Evolutionary conservation across 2,329 filamentous ascomycete species (phyloP), one percentile per base, ranked within the genome.

Genomic region (Aureobasidium namibiae): DNA sequence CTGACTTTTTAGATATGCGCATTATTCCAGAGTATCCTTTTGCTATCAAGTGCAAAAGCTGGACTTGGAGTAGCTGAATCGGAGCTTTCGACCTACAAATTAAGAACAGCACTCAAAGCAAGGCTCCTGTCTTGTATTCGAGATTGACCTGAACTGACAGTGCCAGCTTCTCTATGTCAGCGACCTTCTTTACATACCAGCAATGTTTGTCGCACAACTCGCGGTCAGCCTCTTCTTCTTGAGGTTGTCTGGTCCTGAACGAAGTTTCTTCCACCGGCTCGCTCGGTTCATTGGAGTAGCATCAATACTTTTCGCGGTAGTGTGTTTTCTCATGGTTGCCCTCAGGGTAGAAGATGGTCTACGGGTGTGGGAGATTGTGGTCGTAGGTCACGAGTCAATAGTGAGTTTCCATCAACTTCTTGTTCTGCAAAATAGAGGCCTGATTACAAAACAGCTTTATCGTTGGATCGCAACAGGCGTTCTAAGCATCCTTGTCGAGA

Each of bases 191-290:
- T 56, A 56, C n/a, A 21, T 56, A 13, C 52, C 52, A n/a, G 36
- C 39, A 8, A 36, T 56, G 5, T 56, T 45, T 16, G 5, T 45
- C 5, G 52, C 39, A 45, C 52, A 45, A 18, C 29, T 56, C 18
- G 52, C 52, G 10, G 52, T 56, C 52, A 24, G 39, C n/a, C 39
- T 56, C 18, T 56, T 56, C 29, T 56, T 56, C 14, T 16, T 56
- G 16, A 18, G 52, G 13, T 29, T 56, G 4, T 36, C 52, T n/a
- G 52, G 52, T 5, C 52, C 52, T 9, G 39, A 56, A 11, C 26
- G 39, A 10, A 45, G 52, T 18, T 56, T 56, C 52, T 56, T 56
- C 24, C 52, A 45, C 21, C 52, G 39, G 8, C 29, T 56, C 5
- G 52, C 52, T 44, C 52, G 52, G 18, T 45, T 56, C 10, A 39